Base-by-base conservation (phyloP, 1,284 basidiomycete species). In the Hemileia vastatrix region DNA sequence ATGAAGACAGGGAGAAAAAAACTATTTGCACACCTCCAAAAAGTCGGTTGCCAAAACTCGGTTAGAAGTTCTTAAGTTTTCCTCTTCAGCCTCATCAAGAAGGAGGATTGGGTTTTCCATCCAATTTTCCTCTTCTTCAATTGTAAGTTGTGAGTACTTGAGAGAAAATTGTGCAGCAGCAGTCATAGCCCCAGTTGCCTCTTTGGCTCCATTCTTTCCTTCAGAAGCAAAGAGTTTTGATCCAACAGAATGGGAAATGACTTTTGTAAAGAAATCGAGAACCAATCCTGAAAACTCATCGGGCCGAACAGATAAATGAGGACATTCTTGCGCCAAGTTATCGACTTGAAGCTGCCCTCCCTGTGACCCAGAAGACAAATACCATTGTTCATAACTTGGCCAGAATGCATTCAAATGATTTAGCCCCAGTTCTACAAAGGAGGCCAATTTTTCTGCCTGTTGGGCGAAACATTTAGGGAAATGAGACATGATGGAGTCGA, bases 41-140 rank as follows among this genome's bases (percentile, higher is more conserved):
- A 96, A 77, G 71, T 96, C 94, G 68, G 91, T 86, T 2, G 86
- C 85, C 3, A 88, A 86, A 8, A 90, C 83, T 43, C 94, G 83
- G 49, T 92, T 81, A 65, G 87, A 88, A 73, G 90, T 93, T 0
- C 81, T 76, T 55, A 88, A 82, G 1, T 85, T 86, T 67, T 95
- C 91, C 69, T 96, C 94, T 66, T 96, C 90, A 72, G 96, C 93
- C 70, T 96, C 90, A 21, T 87, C 86, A 23, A 97, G 86, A 73
- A 97, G 97, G 1, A 87, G 84, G 68, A 95, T 94, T 1, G 89
- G 84, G 71, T 96, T 88, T 58, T 80, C 83, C 3, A 83, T 83
- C 93, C 94, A 97, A 44, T 84, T 86, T 54, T 93, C 90, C 74
- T 93, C 91, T 87, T 50, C 49, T n/a, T 50, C 49, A 15, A 19